phyloP scores from a whole-genome alignment of 2,329 filamentous ascomycete genomes.

The Botryotinia convoluta region DNA sequence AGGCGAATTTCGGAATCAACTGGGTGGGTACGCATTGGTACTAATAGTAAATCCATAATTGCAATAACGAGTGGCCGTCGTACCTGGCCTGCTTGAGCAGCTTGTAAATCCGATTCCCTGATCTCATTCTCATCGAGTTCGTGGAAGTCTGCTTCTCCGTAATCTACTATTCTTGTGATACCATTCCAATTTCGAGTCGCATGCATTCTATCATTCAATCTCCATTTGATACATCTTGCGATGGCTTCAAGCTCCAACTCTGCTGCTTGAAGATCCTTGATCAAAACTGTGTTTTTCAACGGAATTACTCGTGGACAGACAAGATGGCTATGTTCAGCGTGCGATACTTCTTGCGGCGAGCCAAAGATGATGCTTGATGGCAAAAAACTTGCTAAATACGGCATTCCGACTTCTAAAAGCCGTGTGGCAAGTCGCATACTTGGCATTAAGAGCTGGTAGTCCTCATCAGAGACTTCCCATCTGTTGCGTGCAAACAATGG shows the following conservation, averaged over 20 bases:
- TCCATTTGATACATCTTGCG: constrained; percentile 28
- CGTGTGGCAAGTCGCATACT: constrained; percentile 33
- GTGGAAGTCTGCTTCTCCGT: constrained; percentile 15
- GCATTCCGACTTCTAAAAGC: constrained; percentile 28
- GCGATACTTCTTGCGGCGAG: neutral
- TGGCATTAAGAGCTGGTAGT: constrained; percentile 29
- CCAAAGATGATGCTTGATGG: constrained; percentile 23
- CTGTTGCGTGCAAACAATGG: constrained; percentile 25
- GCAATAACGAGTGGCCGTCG: constrained; percentile 30
- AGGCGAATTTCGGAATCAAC: constrained; percentile 26
- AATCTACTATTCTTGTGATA: constrained; percentile 23
- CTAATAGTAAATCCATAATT: constrained; percentile 30
- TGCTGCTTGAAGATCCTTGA: constrained; percentile 20
- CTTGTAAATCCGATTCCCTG: constrained; percentile 20
- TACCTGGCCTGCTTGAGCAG: constrained; percentile 10
- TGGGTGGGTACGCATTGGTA: constrained; percentile 23
- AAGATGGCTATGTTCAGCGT: neutral
- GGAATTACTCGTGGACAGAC: constrained; percentile 11
- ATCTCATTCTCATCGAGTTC: constrained; percentile 15
- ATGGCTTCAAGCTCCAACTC: constrained; percentile 26
- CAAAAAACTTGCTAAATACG: constrained; percentile 31
- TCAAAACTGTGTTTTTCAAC: neutral
- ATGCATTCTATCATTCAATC: constrained; percentile 28
- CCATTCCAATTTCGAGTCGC: constrained; percentile 23
- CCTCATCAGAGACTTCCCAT: constrained; percentile 28